Conservation (phyloP, 306 rosid species). For the Potentilla sterilis region DNA sequence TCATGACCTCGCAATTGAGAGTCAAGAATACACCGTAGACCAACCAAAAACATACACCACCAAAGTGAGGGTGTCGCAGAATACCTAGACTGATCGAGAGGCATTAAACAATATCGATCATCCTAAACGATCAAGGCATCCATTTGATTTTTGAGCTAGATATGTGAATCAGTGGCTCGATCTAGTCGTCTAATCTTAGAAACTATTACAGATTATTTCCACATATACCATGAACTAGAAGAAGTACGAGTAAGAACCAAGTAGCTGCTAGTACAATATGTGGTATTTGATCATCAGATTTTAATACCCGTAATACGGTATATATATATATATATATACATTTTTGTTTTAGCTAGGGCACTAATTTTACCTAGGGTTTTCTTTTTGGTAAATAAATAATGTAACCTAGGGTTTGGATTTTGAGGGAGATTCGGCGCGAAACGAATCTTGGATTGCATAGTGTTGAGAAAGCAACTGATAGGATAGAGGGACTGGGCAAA, state of each 20-base stretch:
- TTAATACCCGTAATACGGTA: too few relatives aligned
- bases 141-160: not conserved
- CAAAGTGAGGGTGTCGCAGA: too few relatives aligned
- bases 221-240: not conserved
- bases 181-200: too few relatives aligned
- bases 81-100: too few relatives aligned
- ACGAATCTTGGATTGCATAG: constrained; percentile 3
- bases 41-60: too few relatives aligned
- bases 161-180: too few relatives aligned
- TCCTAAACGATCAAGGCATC: not conserved
- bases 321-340: too few relatives aligned
- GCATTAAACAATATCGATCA: too few relatives aligned
- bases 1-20: too few relatives aligned
- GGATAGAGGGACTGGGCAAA: constrained; percentile 15
- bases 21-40: too few relatives aligned
- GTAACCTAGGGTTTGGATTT: constrained; percentile 1
- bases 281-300: not conserved
- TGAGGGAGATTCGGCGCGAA: constrained; percentile 30
- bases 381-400: not conserved
- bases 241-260: not conserved
- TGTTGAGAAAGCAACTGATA: constrained; percentile 23
- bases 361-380: not conserved
- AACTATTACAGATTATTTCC: too few relatives aligned
- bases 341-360: not conserved
- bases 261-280: not conserved